Evolutionary conservation across 2,329 filamentous ascomycete genomes (phyloP), one percentile per base, ranked within the genome.

Genomic region (Colletotrichum cereale): DNA sequence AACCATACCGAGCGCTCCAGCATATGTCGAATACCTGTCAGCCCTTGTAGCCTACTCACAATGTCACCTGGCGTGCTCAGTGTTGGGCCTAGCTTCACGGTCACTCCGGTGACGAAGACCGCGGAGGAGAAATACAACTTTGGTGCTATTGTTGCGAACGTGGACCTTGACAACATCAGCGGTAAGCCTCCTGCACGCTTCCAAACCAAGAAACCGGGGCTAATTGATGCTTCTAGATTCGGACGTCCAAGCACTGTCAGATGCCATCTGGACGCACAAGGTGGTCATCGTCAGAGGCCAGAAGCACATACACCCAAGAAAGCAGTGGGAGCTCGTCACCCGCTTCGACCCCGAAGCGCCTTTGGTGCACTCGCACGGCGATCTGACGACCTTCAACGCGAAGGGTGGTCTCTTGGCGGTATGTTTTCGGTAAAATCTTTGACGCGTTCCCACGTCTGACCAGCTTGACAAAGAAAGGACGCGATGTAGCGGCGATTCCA

Each of bases 251-350:
- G 77, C 77, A 14, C 76, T 85, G 14, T 77, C 78, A 42, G 80
- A 83, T 11, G 79, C 81, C 12, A 84, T 84, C 67, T 84, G 83
- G 82, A 82, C 75, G 12, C 81, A 85, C 74, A 84, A 85, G 74
- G 77, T 85, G 3, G 76, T 85, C 10, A 76, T 84, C 34, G 80
- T 85, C 55, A 84, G 81, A 73, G 80, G 80, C 31, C 83, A 85
- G 69, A 77, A 82, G 47, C 73, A 82, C 44, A 77, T 86, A 0
- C 73, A 75, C 11, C 83, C 84, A 2, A 77, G 78, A 44, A 84
- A 84, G 74, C 83, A 85, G 58, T 85, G 82, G 84, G 82, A 85
- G 56, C 76, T 85, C 2, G 81, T 85, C 14, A 81, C 79, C 6
- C 78, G 82, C 7, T 82, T 85, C 66, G 84, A 86, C 56, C 83